Evolutionary conservation across 2,329 filamentous ascomycete species (phyloP), one percentile per base, ranked within the genome.

Genomic region (Hymenotorrendiella dingleyae): DNA sequence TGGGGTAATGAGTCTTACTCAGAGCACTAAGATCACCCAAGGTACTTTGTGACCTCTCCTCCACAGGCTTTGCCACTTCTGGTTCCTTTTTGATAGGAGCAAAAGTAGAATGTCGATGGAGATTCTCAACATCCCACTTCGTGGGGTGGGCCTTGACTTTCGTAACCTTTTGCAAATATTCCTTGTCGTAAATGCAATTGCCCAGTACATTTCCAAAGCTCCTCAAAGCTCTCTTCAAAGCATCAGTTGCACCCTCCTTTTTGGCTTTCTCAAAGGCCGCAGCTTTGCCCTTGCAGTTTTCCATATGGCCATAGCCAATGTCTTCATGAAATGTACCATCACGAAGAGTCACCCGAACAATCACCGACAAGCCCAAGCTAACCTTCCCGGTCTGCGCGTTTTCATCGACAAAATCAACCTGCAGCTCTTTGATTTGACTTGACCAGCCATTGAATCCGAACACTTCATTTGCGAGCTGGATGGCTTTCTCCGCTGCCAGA

Each of bases 401-500:
- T 66, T 96, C 89, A 59, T 97, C 91, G 47, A 93, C 87, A 64
- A 94, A 97, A 64, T 98, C 93, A 46, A 97, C 86, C 61, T 94
- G 85, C 27, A 96, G 85, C 60, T 94, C 89, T 60, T 91, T 86
- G 46, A 98, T 93, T n/a, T 85, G 84, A 43, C 87, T 94, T 8
- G 87, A 95, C 93, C 93, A 98, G 56, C 90, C 90, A 66, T 96
- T 95, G 71, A 96, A 96, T 8, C 90, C 90, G 67, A 96, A 95
- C 1, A 96, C 82, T 62, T 96, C 87, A 58, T 96, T 96, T 41
- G 90, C 90, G 40, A 96, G 82, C 45, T 86, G 85, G 62, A 98
- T 98, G 60, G 86, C 90, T 68, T 98, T 98, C 61, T 97, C 91
- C 1, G 89, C 90, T n/a, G 89, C 81, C 39, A 98, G 74, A 65